Conservation (phyloP, 257 asterid species). For the Gentiana macrophylla region DNA sequence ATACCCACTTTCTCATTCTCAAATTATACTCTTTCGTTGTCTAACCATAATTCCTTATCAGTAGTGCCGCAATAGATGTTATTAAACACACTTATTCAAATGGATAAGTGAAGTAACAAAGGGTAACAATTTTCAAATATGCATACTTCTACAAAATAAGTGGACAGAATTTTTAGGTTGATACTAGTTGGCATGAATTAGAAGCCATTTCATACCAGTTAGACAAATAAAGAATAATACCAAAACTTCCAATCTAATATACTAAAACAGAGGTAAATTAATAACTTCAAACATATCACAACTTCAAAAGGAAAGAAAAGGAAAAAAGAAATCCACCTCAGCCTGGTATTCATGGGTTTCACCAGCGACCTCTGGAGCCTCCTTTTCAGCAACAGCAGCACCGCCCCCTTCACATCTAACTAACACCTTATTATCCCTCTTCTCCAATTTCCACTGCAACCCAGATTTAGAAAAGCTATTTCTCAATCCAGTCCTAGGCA, state of each 20-base stretch:
- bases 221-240: too few species aligned
- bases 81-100: too few species aligned
- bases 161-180: too few species aligned
- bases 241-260: neutral
- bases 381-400: slow-evolving; percentile 89
- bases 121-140: too few species aligned
- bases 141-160: too few species aligned
- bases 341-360: slow-evolving; percentile 89
- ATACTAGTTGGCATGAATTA: too few species aligned
- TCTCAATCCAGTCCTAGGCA: slow-evolving; percentile 45
- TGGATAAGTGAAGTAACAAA: too few species aligned
- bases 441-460: slow-evolving; percentile 59
- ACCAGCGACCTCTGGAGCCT: slow-evolving; percentile 54
- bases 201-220: too few species aligned
- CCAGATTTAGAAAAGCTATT: slow-evolving; percentile 40
- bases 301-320: neutral
- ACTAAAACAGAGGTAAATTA: neutral
- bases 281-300: neutral
- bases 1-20: neutral
- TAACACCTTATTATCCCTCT: slow-evolving; percentile 39
- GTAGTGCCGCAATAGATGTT: too few species aligned
- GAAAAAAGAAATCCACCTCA: slow-evolving; percentile 44
- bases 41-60: neutral
- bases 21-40: neutral
- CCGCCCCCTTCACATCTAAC: slow-evolving; percentile 63